Evolutionary conservation across 1,284 basidiomycete species (phyloP).

Genomic region (Ceratobasidium sp.): DNA sequence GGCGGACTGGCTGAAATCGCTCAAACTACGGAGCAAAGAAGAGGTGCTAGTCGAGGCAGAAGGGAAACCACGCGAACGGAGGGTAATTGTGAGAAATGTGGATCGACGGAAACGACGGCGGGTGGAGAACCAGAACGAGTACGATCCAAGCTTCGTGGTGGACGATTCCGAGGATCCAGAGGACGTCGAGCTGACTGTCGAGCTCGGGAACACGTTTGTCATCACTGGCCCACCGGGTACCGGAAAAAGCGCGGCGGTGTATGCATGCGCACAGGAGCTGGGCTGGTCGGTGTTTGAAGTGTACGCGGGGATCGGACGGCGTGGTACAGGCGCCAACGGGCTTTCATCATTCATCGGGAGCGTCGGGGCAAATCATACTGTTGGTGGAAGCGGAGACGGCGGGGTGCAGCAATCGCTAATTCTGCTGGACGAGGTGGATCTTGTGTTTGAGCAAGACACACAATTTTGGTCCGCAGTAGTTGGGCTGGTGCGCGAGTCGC

Average conservation of each 20-base stretch:
- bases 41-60: slow-evolving; percentile 42
- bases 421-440: slow-evolving; percentile 95
- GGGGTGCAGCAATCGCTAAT: slow-evolving; percentile 81
- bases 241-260: slow-evolving; percentile 92
- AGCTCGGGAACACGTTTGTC: slow-evolving; percentile 76
- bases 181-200: slow-evolving; percentile 55
- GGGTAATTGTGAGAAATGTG: slow-evolving; percentile 47
- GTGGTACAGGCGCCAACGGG: slow-evolving; percentile 69
- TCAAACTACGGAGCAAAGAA: slow-evolving; percentile 61
- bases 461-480: slow-evolving; percentile 91
- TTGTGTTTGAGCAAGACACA: slow-evolving; percentile 86
- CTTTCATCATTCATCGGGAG: slow-evolving; percentile 87
- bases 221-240: slow-evolving; percentile 81
- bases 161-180: slow-evolving; percentile 54
- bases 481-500: slow-evolving; percentile 78
- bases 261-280: slow-evolving; percentile 91
- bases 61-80: slow-evolving; percentile 44
- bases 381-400: slow-evolving; percentile 52
- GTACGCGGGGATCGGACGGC: slow-evolving; percentile 90
- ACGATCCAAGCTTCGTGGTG: slow-evolving; percentile 48
- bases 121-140: slow-evolving; percentile 46
- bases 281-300: slow-evolving; percentile 98
- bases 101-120: slow-evolving; percentile 47
- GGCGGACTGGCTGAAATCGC: slow-evolving; percentile 78
- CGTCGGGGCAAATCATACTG: slow-evolving; percentile 89